phyloP scores from a whole-genome alignment of 2,329 filamentous ascomycete species.

The Stenocarpella maydis region DNA sequence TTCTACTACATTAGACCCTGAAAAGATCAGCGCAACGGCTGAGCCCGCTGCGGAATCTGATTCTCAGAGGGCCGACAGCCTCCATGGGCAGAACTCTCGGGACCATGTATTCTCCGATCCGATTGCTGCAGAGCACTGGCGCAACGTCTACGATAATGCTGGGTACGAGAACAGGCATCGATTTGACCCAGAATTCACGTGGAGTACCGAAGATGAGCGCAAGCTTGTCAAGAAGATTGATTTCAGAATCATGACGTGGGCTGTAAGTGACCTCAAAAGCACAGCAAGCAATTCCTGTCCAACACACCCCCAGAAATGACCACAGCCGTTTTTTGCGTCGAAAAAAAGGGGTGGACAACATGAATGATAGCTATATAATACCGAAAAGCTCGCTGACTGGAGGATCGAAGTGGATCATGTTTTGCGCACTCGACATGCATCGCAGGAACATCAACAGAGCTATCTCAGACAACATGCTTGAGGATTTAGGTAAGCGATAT shows the following conservation, averaged over 20 bases:
- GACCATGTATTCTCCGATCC: conserved; percentile 57
- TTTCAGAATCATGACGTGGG: conserved; percentile 46
- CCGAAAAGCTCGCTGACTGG: background rate
- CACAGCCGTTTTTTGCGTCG: too few species aligned
- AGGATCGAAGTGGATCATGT: conserved; percentile 39
- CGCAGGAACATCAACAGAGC: conserved; percentile 44
- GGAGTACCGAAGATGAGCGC: conserved; percentile 61
- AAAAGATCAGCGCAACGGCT: conserved; percentile 8
- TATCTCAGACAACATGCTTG: conserved; percentile 47
- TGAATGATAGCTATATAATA: too few species aligned
- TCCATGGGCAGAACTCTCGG: background rate
- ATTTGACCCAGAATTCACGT: conserved; percentile 64
- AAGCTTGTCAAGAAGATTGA: conserved; percentile 59
- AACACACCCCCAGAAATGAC: background rate
- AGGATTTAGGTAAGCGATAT: conserved; percentile 46
- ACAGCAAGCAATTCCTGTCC: too few species aligned
- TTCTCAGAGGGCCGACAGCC: background rate
- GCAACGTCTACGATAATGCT: conserved; percentile 61
- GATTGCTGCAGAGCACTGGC: conserved; percentile 57
- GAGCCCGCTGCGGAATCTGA: background rate
- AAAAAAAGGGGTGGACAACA: background rate
- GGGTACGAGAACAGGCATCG: conserved; percentile 68
- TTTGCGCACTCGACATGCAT: conserved; percentile 39
- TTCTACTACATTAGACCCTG: background rate
- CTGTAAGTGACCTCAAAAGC: background rate